Percentiles rank a stretch among this genome's conserved stretches.
These are phyloP conservation scores for Solanum pimpinellifolium DNA, from an alignment of 257 asterid species.

Conservation along the genomic window DNA sequence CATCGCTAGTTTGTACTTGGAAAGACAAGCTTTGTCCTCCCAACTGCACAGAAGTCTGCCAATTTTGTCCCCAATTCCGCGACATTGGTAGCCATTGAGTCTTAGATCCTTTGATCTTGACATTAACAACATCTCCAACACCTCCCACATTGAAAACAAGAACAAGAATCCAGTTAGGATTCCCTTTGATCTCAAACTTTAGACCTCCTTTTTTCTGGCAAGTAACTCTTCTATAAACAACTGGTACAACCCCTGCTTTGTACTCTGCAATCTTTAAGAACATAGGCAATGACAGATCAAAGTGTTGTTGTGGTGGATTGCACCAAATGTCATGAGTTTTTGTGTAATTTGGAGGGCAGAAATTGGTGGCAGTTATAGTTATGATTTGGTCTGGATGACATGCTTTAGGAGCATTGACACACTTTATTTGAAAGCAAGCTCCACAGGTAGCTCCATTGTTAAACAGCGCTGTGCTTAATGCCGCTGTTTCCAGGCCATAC, in stretches of 20 bases:
- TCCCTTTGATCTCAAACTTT: conserved; percentile 22
- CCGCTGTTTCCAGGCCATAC: conserved; percentile 23
- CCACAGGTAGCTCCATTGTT: conserved; percentile 24
- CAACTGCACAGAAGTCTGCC: conserved; percentile 4
- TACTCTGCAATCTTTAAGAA: conserved; percentile 5
- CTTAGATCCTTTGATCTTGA: conserved; percentile 10
- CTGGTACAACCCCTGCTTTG: neutral
- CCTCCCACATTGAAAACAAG: conserved; percentile 34
- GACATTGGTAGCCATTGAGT: conserved; percentile 10
- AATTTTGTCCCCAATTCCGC: conserved; percentile 34
- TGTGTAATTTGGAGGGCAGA: conserved; percentile 18
- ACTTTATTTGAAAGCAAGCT: conserved; percentile 30
- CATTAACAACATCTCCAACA: conserved; percentile 15
- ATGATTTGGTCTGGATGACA: conserved; percentile 5
- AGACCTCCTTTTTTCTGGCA: neutral
- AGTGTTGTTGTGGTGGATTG: neutral
- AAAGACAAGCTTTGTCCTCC: neutral
- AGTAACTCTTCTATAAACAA: neutral
- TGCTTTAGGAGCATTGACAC: conserved; percentile 1
- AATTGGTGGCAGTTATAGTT: conserved; percentile 32
- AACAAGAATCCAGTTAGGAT: conserved; percentile 11
- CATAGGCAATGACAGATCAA: neutral
- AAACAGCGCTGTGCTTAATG: conserved; percentile 29
- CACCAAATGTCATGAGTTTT: neutral
- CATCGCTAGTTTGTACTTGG: neutral